A percentile compares a stretch with the other conserved stretches of the same genome.
Evolutionary conservation across 2,329 filamentous ascomycete species (phyloP).

Genomic region (Fusarium stilboides): DNA sequence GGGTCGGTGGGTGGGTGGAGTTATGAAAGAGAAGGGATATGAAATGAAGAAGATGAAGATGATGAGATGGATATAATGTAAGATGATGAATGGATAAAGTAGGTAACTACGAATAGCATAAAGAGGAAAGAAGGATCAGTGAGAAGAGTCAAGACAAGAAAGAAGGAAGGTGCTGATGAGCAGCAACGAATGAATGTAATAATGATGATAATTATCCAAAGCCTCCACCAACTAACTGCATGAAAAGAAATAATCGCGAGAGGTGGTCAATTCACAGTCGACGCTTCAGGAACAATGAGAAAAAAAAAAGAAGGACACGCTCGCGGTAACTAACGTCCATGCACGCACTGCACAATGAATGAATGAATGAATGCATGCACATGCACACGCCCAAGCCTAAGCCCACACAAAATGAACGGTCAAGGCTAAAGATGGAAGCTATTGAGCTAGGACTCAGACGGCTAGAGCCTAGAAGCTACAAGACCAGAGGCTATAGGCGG

Average conservation of each 20-base stretch:
- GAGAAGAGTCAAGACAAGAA: constrained; percentile 8
- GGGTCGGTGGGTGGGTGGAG: constrained; percentile 43
- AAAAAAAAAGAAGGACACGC: constrained; percentile 2
- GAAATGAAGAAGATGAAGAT: constrained; percentile 35
- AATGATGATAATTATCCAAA: constrained; percentile 1
- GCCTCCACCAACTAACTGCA: not conserved
- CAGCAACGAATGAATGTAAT: constrained; percentile 13
- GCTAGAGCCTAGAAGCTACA: constrained; percentile 22
- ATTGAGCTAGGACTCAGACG: constrained; percentile 24
- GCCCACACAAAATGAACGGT: constrained; percentile 24
- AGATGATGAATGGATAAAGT: constrained; percentile 12
- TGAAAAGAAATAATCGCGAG: constrained; percentile 16
- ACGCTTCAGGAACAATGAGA: not conserved
- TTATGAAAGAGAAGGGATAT: constrained; percentile 48
- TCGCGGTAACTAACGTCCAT: not conserved
- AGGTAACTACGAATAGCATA: constrained; percentile 2
- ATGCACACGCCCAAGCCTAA: constrained; percentile 20
- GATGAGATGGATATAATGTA: constrained; percentile 21
- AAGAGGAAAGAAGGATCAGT: constrained; percentile 17
- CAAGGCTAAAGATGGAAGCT: constrained; percentile 23
- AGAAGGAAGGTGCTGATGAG: constrained; percentile 14
- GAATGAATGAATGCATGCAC: constrained; percentile 8
- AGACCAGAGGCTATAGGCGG: constrained; percentile 3
- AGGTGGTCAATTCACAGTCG: constrained; percentile 2
- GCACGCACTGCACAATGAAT: not conserved